A percentile compares a stretch with the other conserved stretches of the same genome.
phyloP scores from a whole-genome alignment of 192 early-diverging fungal species.

The Podila epigama region DNA sequence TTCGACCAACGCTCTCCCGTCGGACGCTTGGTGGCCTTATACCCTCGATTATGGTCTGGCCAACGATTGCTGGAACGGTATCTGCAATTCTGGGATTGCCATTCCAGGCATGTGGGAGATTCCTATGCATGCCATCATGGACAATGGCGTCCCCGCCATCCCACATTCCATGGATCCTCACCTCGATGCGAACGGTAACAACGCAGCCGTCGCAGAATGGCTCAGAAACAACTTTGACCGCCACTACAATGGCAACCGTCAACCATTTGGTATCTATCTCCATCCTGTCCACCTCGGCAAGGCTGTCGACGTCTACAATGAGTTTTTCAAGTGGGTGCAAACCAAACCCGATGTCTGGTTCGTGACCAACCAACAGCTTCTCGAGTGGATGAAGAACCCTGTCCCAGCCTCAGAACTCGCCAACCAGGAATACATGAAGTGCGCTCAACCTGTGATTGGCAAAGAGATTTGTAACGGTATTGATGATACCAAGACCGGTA shows the following conservation, averaged over 20 bases:
- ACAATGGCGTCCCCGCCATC: slow-evolving; percentile 16
- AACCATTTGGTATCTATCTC: slow-evolving; percentile 60
- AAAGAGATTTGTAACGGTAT: slow-evolving; percentile 79
- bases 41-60: slow-evolving; percentile 70
- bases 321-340: slow-evolving; percentile 62
- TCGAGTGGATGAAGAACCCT: slow-evolving; percentile 83
- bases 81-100: slow-evolving; percentile 51
- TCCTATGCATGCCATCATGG: slow-evolving; percentile 65
- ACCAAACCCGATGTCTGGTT: slow-evolving; percentile 73
- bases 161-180: slow-evolving; percentile 58
- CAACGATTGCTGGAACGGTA: slow-evolving; percentile 64
- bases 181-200: slow-evolving; percentile 51
- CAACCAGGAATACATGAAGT: slow-evolving; percentile 71
- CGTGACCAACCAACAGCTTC: slow-evolving; percentile 71
- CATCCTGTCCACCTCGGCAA: slow-evolving; percentile 54
- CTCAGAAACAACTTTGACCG: slow-evolving; percentile 63
- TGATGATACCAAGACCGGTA: slow-evolving; percentile 48
- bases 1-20: slow-evolving; percentile 53
- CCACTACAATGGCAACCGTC: slow-evolving; percentile 58
- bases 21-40: slow-evolving; percentile 70
- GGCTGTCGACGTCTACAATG: slow-evolving; percentile 37
- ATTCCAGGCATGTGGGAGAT: slow-evolving; percentile 72
- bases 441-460: slow-evolving; percentile 59
- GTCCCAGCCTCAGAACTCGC: slow-evolving; percentile 73
- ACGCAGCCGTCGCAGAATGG: slow-evolving; percentile 50